phyloP scores from a whole-genome alignment of 495 filamentous ascomycete genomes.

The Filosporella fistucella region DNA sequence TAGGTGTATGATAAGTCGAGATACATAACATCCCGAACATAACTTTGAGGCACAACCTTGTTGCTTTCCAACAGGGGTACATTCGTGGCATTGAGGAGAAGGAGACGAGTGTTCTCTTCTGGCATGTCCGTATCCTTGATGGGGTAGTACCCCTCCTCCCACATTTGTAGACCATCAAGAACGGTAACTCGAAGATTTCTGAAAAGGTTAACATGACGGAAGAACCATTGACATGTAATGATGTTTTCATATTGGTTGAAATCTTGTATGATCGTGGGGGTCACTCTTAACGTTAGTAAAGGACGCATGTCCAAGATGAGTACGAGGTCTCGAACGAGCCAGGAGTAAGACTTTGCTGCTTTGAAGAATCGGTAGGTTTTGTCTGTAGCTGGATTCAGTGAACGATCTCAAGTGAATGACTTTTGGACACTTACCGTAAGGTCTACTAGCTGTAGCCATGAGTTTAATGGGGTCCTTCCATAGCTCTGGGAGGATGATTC shows the following conservation, averaged over 20 bases:
- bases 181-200: slow-evolving; percentile 8
- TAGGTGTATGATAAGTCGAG: slow-evolving; percentile 19
- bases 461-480: too few species aligned
- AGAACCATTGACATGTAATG: not conserved
- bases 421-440: too few species aligned
- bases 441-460: too few species aligned
- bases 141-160: not conserved
- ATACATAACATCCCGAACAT: slow-evolving; percentile 11
- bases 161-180: not conserved
- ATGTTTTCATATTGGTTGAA: not conserved
- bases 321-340: not conserved
- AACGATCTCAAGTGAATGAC: too few species aligned
- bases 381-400: too few species aligned
- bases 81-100: not conserved
- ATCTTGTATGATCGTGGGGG: not conserved
- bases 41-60: not conserved
- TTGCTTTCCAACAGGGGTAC: not conserved
- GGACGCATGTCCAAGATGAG: slow-evolving; percentile 3
- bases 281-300: not conserved
- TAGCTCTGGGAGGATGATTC: too few species aligned
- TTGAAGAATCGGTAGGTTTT: too few species aligned
- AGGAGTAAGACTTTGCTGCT: too few species aligned
- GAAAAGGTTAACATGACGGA: not conserved
- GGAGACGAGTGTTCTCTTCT: not conserved
- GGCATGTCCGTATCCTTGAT: not conserved